These are phyloP conservation scores for Leccinum subtestaceum DNA, from an alignment of 768 basidiomycete genomes.

Conservation along the genomic window DNA sequence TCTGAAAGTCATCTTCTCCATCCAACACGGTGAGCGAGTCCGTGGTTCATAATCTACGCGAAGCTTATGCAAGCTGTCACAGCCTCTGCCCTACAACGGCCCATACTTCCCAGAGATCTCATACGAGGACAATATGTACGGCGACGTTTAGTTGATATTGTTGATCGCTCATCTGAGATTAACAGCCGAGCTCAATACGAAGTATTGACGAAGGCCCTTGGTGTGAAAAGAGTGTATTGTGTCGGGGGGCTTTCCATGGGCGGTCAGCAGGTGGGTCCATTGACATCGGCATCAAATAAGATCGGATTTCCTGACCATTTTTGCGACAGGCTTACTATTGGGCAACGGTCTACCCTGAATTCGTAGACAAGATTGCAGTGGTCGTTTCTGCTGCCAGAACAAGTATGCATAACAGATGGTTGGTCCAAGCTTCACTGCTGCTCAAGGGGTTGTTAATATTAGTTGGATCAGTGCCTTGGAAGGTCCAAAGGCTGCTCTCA, in stretches of 20 bases:
- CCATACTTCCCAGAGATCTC: constrained; percentile 57
- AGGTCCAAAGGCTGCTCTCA: constrained; percentile 51
- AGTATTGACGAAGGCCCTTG: constrained; percentile 47
- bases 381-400: constrained; percentile 56
- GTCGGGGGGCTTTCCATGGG: constrained; percentile 61
- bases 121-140: constrained; percentile 57
- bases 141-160: neutral
- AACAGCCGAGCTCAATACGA: constrained; percentile 52
- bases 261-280: constrained; percentile 42
- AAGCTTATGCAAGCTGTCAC: neutral
- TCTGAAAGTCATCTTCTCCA: constrained; percentile 50
- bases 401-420: constrained; percentile 55
- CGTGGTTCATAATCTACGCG: neutral
- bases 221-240: constrained; percentile 42
- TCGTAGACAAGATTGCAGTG: constrained; percentile 41
- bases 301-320: neutral
- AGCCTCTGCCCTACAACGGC: constrained; percentile 56
- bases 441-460: neutral
- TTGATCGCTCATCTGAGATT: neutral
- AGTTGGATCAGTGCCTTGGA: constrained; percentile 46
- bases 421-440: constrained; percentile 4
- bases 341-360: constrained; percentile 53
- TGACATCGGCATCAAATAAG: neutral
- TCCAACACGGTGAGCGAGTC: constrained; percentile 50
- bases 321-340: constrained; percentile 48